phyloP scores from a whole-genome alignment of 495 filamentous ascomycete species.

The Penicillium pulvis region DNA sequence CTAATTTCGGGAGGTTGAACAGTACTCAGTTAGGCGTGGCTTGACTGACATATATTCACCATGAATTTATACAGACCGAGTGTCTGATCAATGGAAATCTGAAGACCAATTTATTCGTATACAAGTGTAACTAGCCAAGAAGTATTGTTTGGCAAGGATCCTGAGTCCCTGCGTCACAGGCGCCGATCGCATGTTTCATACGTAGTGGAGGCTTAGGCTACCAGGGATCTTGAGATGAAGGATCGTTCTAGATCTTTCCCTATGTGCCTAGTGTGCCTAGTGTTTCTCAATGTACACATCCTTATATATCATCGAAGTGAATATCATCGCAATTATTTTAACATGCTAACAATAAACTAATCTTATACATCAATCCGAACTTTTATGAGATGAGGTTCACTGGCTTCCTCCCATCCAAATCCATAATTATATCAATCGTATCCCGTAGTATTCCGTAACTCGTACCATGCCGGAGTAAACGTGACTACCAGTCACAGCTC shows the following conservation, averaged over 20 bases:
- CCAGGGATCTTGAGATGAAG: not conserved
- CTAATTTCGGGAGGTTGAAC: not conserved
- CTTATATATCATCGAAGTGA: not conserved
- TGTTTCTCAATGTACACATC: not conserved
- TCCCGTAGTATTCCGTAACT: conserved; percentile 13
- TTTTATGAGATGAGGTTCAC: not conserved
- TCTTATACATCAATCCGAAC: not conserved
- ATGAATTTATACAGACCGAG: not conserved
- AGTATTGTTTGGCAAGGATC: no score
- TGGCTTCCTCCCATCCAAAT: not conserved
- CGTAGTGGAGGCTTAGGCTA: not conserved
- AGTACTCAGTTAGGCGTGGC: not conserved
- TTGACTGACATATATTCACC: not conserved
- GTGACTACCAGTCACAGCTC: conserved; percentile 70
- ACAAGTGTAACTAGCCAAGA: not conserved
- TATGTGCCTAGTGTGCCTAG: not conserved
- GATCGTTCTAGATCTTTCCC: not conserved
- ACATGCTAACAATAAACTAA: not conserved
- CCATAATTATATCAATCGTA: conserved; percentile 11
- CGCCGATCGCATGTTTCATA: not conserved
- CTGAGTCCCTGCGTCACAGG: no score
- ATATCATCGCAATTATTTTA: not conserved
- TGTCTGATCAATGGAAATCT: not conserved
- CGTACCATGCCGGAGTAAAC: not conserved
- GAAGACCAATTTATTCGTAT: not conserved